Base-by-base conservation (phyloP, 2,329 filamentous ascomycete species). In the Hortaea sp. region DNA sequence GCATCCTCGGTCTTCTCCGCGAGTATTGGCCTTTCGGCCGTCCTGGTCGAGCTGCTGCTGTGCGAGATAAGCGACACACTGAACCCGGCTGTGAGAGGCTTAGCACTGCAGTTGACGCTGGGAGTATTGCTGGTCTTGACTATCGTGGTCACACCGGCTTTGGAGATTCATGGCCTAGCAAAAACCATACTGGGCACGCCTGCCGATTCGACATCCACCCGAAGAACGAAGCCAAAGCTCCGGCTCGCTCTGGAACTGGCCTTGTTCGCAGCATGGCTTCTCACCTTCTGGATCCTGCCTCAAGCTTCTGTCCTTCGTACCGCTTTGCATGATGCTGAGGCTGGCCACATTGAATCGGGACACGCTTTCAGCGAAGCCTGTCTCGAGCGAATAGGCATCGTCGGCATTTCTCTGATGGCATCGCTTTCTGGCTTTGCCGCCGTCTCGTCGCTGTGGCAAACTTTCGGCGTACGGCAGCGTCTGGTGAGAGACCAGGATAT, bases 401-500 rank as follows among this genome's bases (percentile, higher is more conserved):
- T 94, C 51, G 88, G 88, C 3, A 88, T 92, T 46, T 82, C 84
- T 41, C 68, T 92, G 44, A 94, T 94, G 86, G 88, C 87, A 11
- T 75, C 89, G 10, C 71, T 94, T n/a, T 87, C 87, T 5, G 88
- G 88, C 0, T 94, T 94, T 58, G 88, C 88, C 5, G 86, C 86
- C n/a, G 84, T 94, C 31, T 89, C 85, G 27, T 84, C 85, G 1
- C 80, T 88, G 1, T 94, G 88, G 86, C 84, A 94, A 60, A 86
- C 79, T 0, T 87, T 94, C 65, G 77, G 80, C 27, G 79, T 81
- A 29, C 77, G 76, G 35, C 70, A 78, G 40, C 73, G 76, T 29
- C 77, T 77, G 3, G 78, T 73, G 51, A 55, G 64, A 0, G 86
- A 94, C 43, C 73, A 78, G 7, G 85, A 90, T 54, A 76, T 94